Conservation (phyloP, 805 yeast genomes). For the Hanseniaspora lachancei region DNA sequence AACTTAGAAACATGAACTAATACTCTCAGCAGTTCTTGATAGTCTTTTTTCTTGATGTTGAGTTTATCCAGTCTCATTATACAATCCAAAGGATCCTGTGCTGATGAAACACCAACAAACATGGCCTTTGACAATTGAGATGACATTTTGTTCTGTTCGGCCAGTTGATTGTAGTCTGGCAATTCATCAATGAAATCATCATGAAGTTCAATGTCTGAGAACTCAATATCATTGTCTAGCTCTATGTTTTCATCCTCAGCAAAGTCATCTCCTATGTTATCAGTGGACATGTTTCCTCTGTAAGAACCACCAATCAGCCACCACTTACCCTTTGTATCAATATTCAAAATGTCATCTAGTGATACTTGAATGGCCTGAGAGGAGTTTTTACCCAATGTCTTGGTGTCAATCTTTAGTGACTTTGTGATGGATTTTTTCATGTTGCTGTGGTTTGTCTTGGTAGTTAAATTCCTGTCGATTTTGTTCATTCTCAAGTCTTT, state of each 20-base stretch:
- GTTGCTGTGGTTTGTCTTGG: constrained; percentile 26
- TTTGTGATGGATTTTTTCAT: constrained; percentile 38
- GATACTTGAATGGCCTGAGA: constrained; percentile 73
- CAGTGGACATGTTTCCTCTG: constrained; percentile 43
- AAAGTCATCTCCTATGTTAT: constrained; percentile 18
- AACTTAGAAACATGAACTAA: constrained; percentile 72
- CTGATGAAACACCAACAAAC: constrained; percentile 88
- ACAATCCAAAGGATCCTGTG: constrained; percentile 83
- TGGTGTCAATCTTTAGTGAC: constrained; percentile 33
- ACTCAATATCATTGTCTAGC: constrained; percentile 17
- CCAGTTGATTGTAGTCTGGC: constrained; percentile 82
- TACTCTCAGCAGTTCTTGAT: constrained; percentile 75
- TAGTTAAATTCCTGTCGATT: constrained; percentile 32
- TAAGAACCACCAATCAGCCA: constrained; percentile 98
- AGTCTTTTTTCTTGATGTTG: constrained; percentile 63
- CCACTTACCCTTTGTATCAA: constrained; percentile 87
- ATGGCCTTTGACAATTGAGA: constrained; percentile 90
- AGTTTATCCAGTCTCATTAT: constrained; percentile 69
- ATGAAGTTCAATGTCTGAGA: constrained; percentile 31
- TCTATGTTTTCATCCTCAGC: constrained; percentile 14
- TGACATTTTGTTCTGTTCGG: constrained; percentile 80
- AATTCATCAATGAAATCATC: constrained; percentile 53
- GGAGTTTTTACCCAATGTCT: constrained; percentile 14
- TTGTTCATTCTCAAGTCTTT: constrained; percentile 79
- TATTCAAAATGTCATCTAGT: constrained; percentile 63